phyloP scores from a whole-genome alignment of 2,329 filamentous ascomycete species.

The Calonectria pauciramosa region DNA sequence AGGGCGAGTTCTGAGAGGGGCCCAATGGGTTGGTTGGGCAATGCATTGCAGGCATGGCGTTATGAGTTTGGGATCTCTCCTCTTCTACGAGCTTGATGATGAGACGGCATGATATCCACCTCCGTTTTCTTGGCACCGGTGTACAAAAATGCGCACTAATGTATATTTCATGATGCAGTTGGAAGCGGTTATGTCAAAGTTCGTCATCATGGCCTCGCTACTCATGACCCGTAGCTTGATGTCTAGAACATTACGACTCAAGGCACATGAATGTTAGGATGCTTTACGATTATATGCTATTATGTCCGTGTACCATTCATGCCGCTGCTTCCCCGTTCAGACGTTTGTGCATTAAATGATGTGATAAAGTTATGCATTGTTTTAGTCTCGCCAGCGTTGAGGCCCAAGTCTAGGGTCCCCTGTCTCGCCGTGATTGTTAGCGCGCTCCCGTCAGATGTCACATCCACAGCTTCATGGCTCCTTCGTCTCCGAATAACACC shows the following conservation, averaged over 20 bases:
- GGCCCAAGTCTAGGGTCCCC: slow-evolving; percentile 15
- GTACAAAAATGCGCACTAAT: slow-evolving; percentile 39
- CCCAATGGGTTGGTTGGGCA: slow-evolving; percentile 33
- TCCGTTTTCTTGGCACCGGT: slow-evolving; percentile 41
- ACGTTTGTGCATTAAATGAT: slow-evolving; percentile 7
- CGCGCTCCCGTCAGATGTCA: neutral
- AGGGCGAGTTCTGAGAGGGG: slow-evolving; percentile 68
- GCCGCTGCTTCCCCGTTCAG: neutral
- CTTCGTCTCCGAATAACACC: neutral
- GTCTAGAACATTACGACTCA: slow-evolving; percentile 15
- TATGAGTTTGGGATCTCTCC: slow-evolving; percentile 52
- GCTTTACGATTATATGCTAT: slow-evolving; percentile 2
- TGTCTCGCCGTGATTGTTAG: neutral
- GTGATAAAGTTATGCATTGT: slow-evolving; percentile 19
- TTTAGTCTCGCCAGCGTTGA: neutral
- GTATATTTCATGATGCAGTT: slow-evolving; percentile 36
- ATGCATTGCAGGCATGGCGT: slow-evolving; percentile 52
- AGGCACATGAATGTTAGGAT: slow-evolving; percentile 16
- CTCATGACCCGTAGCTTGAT: slow-evolving; percentile 30
- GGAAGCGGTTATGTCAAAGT: slow-evolving; percentile 22
- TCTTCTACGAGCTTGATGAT: slow-evolving; percentile 56
- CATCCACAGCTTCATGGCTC: neutral
- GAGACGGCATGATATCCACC: slow-evolving; percentile 57
- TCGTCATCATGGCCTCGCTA: slow-evolving; percentile 31
- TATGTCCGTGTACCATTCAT: slow-evolving; percentile 11